phyloP scores from a whole-genome alignment of 176 grass and related monocot species.

The Musa schizocarpa region DNA sequence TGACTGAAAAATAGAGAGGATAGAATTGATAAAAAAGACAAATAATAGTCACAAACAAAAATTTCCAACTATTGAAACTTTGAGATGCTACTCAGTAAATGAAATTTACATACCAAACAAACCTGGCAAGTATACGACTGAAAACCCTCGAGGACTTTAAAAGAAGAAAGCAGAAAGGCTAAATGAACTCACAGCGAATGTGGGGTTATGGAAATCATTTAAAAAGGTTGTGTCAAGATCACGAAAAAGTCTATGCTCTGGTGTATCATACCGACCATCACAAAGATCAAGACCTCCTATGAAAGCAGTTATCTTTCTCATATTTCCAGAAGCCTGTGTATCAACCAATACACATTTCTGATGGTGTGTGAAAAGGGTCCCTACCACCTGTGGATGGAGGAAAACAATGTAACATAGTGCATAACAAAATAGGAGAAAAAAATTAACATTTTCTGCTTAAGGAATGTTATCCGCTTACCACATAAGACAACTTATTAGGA shows the following conservation, averaged over 20 bases:
- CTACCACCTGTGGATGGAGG: not conserved
- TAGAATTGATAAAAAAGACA: no score
- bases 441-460: no score
- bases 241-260: constrained; percentile 1
- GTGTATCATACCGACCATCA: constrained; percentile 9
- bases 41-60: no score
- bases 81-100: no score
- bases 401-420: no score
- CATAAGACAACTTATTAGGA: no score
- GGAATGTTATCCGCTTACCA: no score
- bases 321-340: not conserved
- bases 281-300: constrained; percentile 9
- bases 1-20: no score
- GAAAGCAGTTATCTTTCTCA: not conserved
- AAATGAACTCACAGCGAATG: not conserved
- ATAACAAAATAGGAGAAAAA: no score
- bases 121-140: not conserved
- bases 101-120: not conserved
- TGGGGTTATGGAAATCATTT: constrained; percentile 7
- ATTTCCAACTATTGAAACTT: no score
- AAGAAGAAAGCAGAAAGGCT: not conserved
- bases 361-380: constrained; percentile 6
- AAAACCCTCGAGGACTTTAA: not conserved
- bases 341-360: constrained; percentile 7
- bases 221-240: not conserved